These are phyloP conservation scores for Venturia nashicola DNA, from an alignment of 2,329 filamentous ascomycete genomes.

Conservation along the genomic window DNA sequence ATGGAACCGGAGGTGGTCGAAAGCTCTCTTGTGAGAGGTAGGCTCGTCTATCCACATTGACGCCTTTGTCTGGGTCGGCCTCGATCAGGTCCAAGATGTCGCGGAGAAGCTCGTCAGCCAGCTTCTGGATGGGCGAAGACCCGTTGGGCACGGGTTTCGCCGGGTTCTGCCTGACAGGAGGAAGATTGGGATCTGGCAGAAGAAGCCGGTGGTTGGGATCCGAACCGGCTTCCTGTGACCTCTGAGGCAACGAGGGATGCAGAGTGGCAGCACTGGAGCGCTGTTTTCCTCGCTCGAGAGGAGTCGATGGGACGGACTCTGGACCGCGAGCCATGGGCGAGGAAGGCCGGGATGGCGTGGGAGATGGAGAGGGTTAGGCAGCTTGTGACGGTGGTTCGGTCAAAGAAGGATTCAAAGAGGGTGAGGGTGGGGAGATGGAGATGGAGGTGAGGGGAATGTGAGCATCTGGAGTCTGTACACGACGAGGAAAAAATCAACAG, in stretches of 20 bases:
- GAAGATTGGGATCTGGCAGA: neutral
- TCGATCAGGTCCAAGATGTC: conserved; percentile 40
- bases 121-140: conserved; percentile 17
- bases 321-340: neutral
- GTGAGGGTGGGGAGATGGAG: neutral
- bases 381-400: neutral
- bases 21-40: conserved; percentile 42
- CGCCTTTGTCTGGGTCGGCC: conserved; percentile 37
- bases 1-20: conserved; percentile 29
- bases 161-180: neutral
- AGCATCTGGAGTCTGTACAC: conserved; percentile 1
- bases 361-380: neutral
- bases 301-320: neutral
- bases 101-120: conserved; percentile 38
- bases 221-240: neutral
- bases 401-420: neutral
- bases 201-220: neutral
- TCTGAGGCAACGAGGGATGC: neutral
- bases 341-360: neutral
- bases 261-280: neutral
- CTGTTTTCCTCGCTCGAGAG: neutral
- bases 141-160: neutral
- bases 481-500: neutral
- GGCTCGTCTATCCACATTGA: conserved; percentile 36
- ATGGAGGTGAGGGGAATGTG: neutral